A percentile compares a stretch with the other conserved stretches of the same genome.
phyloP scores from a whole-genome alignment of 2,329 filamentous ascomycete genomes.

The Beauveria brongniartii region DNA sequence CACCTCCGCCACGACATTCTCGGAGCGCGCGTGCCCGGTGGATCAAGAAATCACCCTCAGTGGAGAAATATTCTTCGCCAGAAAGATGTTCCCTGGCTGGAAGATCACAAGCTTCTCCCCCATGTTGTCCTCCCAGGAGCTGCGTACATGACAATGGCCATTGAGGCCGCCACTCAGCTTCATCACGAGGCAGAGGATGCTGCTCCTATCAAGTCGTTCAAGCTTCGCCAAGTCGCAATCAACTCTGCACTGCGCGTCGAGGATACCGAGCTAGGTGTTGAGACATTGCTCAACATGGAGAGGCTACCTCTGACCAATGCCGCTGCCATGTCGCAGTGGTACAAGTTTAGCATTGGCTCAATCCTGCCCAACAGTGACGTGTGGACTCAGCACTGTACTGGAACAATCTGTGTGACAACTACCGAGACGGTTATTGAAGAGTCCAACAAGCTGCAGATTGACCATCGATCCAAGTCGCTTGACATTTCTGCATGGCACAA shows the following conservation, averaged over 20 bases:
- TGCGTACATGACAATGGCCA: constrained; percentile 25
- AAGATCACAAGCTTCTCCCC: constrained; percentile 22
- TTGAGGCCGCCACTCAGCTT: constrained; percentile 19
- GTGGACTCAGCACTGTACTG: constrained; percentile 19
- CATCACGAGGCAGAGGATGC: not conserved
- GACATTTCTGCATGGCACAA: constrained; percentile 15
- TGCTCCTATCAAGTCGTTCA: constrained; percentile 14
- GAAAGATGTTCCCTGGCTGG: constrained; percentile 26
- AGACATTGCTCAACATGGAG: constrained; percentile 15
- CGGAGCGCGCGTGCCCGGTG: constrained; percentile 14
- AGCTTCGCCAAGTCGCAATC: constrained; percentile 16
- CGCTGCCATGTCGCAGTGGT: constrained; percentile 19
- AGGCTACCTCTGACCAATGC: constrained; percentile 16
- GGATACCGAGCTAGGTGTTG: constrained; percentile 17
- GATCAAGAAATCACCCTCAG: constrained; percentile 18
- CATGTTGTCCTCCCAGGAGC: constrained; percentile 25
- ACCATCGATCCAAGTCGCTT: not conserved
- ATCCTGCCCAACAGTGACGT: constrained; percentile 16
- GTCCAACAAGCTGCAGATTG: not conserved
- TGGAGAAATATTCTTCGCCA: constrained; percentile 26
- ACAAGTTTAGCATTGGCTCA: constrained; percentile 19
- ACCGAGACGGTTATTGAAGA: constrained; percentile 5
- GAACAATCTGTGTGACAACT: constrained; percentile 15
- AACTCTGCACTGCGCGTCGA: constrained; percentile 18
- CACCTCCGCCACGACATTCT: constrained; percentile 21